A percentile compares a stretch with the other conserved stretches of the same genome.
phyloP scores from a whole-genome alignment of 1,139 yeast genomes.

The Taiozyma sp. region DNA sequence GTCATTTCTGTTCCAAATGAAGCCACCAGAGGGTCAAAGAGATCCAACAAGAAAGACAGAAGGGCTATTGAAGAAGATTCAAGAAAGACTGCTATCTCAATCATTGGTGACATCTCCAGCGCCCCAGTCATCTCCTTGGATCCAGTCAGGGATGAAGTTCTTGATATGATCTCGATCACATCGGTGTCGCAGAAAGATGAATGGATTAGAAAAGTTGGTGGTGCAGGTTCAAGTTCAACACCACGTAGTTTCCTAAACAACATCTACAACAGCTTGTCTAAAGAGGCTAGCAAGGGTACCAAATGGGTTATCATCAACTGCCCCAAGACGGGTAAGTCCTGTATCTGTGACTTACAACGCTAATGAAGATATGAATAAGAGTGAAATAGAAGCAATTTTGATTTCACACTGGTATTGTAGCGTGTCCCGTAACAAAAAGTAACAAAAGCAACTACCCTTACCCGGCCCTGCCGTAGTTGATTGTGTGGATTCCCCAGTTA shows the following conservation, averaged over 20 bases:
- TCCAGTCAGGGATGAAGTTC: constrained; percentile 69
- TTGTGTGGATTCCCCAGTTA: neutral
- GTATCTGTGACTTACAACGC: constrained; percentile 58
- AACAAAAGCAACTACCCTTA: neutral
- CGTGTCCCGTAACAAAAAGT: neutral
- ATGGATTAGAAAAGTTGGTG: constrained; percentile 84
- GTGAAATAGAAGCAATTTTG: neutral
- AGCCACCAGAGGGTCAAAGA: constrained; percentile 65
- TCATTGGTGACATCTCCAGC: constrained; percentile 49
- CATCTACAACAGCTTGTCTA: constrained; percentile 65
- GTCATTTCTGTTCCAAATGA: constrained; percentile 60
- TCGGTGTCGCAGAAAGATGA: constrained; percentile 78
- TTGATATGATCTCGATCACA: constrained; percentile 76
- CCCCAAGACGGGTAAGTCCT: constrained; percentile 66
- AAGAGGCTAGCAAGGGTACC: constrained; percentile 68
- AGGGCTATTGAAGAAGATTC: constrained; percentile 82
- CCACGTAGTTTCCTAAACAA: constrained; percentile 77
- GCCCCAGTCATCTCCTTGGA: constrained; percentile 79
- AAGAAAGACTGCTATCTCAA: constrained; percentile 50
- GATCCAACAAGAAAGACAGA: constrained; percentile 70
- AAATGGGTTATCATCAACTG: constrained; percentile 73
- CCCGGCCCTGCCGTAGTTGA: neutral
- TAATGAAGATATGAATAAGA: neutral
- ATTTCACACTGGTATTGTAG: neutral
- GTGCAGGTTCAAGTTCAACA: constrained; percentile 49